These are phyloP conservation scores for Pochonia chlamydosporia DNA, from an alignment of 2,329 filamentous ascomycete genomes.

Conservation along the genomic window DNA sequence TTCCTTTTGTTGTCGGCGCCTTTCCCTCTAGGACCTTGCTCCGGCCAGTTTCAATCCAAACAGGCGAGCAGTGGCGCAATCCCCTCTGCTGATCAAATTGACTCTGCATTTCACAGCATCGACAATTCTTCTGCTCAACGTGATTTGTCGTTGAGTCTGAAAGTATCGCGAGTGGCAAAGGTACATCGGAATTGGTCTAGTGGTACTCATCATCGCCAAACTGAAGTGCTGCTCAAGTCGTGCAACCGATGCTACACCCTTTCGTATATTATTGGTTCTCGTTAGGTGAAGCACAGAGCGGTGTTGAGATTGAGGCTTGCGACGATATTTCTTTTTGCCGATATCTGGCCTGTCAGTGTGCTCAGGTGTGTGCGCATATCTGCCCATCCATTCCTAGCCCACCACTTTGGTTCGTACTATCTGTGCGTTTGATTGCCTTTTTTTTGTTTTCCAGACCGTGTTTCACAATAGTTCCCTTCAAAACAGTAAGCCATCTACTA, in stretches of 20 bases:
- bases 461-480: neutral
- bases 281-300: neutral
- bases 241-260: neutral
- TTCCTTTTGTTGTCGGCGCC: no score
- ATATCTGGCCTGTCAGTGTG: no score
- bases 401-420: no score
- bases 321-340: neutral
- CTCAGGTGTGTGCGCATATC: no score
- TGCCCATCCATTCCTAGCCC: no score
- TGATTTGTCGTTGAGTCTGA: no score
- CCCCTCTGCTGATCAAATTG: no score
- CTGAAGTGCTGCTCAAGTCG: neutral
- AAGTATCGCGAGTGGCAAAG: slow-evolving; percentile 1
- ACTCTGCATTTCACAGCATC: no score
- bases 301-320: neutral
- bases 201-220: neutral
- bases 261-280: neutral
- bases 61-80: no score
- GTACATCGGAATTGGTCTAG: neutral
- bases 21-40: no score
- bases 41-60: no score
- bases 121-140: neutral
- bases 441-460: neutral
- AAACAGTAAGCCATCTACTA: neutral
- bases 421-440: neutral